These are phyloP conservation scores for Myriosclerotinia duriaeana DNA, from an alignment of 2,329 filamentous ascomycete species.

Conservation along the genomic window DNA sequence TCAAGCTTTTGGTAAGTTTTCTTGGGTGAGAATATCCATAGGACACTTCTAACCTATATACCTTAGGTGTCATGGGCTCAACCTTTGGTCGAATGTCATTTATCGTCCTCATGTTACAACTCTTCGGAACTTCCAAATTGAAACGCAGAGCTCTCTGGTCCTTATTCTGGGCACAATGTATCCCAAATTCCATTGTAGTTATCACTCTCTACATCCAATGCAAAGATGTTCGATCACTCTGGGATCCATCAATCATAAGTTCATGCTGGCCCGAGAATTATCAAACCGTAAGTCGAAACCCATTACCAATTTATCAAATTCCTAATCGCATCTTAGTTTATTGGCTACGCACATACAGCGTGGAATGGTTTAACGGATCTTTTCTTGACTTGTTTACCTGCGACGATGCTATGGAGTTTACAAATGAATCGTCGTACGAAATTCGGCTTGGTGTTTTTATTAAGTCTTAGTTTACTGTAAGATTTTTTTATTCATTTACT, in stretches of 20 bases:
- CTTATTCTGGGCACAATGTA: conserved; percentile 23
- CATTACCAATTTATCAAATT: not conserved
- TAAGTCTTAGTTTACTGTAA: conserved; percentile 28
- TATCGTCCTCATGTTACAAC: conserved; percentile 27
- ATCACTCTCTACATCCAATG: conserved; percentile 29
- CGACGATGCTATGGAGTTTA: conserved; percentile 28
- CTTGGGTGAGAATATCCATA: not conserved
- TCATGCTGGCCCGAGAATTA: conserved; percentile 24
- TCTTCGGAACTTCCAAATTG: conserved; percentile 26
- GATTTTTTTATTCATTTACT: not conserved
- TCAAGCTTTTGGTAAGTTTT: conserved; percentile 26
- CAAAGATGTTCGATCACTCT: conserved; percentile 24
- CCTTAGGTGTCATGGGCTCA: conserved; percentile 28
- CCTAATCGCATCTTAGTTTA: not conserved
- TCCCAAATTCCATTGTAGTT: conserved; percentile 25
- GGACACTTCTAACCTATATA: not conserved
- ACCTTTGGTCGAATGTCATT: conserved; percentile 28
- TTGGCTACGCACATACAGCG: conserved; percentile 20
- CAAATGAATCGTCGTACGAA: conserved; percentile 27
- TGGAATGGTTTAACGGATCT: conserved; percentile 27
- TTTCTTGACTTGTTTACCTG: conserved; percentile 26
- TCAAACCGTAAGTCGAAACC: conserved; percentile 23
- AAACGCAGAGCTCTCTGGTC: conserved; percentile 22
- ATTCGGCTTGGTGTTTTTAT: conserved; percentile 24
- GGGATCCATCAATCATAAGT: conserved; percentile 23